phyloP scores from a whole-genome alignment of 2,329 filamentous ascomycete species.

The Phyllachora maydis region DNA sequence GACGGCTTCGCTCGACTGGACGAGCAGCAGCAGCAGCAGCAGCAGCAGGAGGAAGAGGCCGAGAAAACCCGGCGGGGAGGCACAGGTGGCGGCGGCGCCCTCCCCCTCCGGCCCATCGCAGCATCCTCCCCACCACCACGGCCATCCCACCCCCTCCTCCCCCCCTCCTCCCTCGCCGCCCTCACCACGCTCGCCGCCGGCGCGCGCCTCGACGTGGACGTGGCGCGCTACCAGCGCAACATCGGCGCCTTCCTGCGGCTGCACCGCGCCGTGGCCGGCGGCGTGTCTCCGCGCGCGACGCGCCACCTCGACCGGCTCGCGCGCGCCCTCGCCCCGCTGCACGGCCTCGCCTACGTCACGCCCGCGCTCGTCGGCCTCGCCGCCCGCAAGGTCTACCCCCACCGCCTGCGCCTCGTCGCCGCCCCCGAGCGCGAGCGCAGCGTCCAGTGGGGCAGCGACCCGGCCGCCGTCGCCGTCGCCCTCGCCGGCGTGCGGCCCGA shows the following conservation, averaged over 20 bases:
- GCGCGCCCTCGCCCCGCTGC: constrained; percentile 59
- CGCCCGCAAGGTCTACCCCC: constrained; percentile 68
- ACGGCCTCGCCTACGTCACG: constrained; percentile 61
- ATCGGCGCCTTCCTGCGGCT: constrained; percentile 71
- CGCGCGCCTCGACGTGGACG: constrained; percentile 51
- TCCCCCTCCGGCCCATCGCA: too few species aligned
- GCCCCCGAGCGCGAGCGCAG: constrained; percentile 56
- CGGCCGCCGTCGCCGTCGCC: constrained; percentile 44
- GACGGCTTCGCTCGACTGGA: constrained; percentile 62
- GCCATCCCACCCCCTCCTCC: too few species aligned
- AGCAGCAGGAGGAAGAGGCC: constrained; percentile 4
- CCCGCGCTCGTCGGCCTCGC: constrained; percentile 71
- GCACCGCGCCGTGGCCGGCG: constrained; percentile 64
- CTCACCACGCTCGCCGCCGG: constrained; percentile 36
- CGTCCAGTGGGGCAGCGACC: constrained; percentile 78
- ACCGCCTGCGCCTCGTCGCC: constrained; percentile 52
- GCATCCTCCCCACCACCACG: too few species aligned
- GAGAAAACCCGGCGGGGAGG: neutral
- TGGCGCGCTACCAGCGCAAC: constrained; percentile 72
- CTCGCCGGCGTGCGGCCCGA: constrained; percentile 41
- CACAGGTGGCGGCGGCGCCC: too few species aligned
- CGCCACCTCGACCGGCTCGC: constrained; percentile 52
- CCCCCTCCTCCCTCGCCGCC: constrained; percentile 21
- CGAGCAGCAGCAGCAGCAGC: constrained; percentile 20
- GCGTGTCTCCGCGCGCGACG: constrained; percentile 60